These are phyloP conservation scores for Trichoderma koningii DNA, from an alignment of 2,329 filamentous ascomycete species.

Conservation along the genomic window DNA sequence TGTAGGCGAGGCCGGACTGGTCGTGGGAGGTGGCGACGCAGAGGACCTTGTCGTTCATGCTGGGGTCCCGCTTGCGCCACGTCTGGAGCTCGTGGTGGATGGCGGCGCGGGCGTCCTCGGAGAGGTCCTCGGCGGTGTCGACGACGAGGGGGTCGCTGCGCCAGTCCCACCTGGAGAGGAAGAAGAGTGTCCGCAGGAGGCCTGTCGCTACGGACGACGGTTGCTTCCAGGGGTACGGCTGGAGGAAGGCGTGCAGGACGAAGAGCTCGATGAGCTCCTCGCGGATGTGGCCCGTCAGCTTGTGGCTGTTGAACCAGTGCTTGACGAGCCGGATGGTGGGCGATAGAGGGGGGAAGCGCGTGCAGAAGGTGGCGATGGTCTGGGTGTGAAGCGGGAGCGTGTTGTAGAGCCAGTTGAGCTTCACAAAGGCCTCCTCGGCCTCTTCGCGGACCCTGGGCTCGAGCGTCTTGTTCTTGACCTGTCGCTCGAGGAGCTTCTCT, in stretches of 20 bases:
- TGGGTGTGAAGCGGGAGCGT: conserved; percentile 79
- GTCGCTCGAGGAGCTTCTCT: conserved; percentile 75
- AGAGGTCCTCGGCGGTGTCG: conserved; percentile 66
- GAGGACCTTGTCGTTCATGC: conserved; percentile 79
- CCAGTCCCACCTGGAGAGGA: conserved; percentile 92
- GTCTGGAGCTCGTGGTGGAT: conserved; percentile 74
- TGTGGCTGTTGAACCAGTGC: conserved; percentile 84
- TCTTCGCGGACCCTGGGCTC: conserved; percentile 68
- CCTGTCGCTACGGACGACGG: conserved; percentile 78
- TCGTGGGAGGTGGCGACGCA: conserved; percentile 83
- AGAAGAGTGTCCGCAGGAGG: conserved; percentile 77
- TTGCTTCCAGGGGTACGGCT: conserved; percentile 75
- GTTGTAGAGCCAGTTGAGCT: conserved; percentile 70
- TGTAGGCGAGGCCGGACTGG: conserved; percentile 77
- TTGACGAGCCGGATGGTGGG: conserved; percentile 83
- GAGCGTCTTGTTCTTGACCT: conserved; percentile 70
- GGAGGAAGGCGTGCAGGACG: conserved; percentile 74
- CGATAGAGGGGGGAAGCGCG: conserved; percentile 76
- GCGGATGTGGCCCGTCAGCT: conserved; percentile 73
- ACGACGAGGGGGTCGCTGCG: conserved; percentile 77
- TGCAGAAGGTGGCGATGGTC: conserved; percentile 76
- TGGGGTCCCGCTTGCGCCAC: conserved; percentile 86
- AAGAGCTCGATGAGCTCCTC: conserved; percentile 85
- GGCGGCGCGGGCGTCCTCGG: conserved; percentile 58
- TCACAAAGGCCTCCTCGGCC: conserved; percentile 67